phyloP scores from a whole-genome alignment of 768 basidiomycete species.

The Serendipita indica region DNA sequence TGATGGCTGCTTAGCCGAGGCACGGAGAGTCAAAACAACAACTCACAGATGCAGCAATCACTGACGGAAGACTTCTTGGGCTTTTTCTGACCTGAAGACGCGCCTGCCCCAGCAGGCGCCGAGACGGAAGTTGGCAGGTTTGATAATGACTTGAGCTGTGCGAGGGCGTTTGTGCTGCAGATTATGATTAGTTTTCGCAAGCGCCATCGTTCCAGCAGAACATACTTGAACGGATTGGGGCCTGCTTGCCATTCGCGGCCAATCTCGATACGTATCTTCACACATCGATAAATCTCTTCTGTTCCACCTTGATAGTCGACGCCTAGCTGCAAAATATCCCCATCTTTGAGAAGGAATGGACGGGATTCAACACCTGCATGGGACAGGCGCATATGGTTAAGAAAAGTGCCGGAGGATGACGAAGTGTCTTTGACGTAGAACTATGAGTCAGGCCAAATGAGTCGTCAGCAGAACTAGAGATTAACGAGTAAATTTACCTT shows the following conservation, averaged over 20 bases:
- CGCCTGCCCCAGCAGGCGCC: conserved; percentile 1
- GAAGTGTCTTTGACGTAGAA: conserved; percentile 89
- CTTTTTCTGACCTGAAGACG: not conserved
- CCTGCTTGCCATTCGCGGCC: conserved; percentile 80
- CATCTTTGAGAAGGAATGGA: conserved; percentile 71
- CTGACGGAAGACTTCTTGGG: conserved; percentile 23
- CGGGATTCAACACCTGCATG: conserved; percentile 68
- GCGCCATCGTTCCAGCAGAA: no score
- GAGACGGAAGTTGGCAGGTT: conserved; percentile 19
- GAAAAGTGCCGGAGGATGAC: conserved; percentile 79
- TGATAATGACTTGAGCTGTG: conserved; percentile 64
- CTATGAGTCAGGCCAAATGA: conserved; percentile 20
- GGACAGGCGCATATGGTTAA: conserved; percentile 86
- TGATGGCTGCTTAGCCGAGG: conserved; percentile 16
- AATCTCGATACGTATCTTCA: conserved; percentile 89
- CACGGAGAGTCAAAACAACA: conserved; percentile 8
- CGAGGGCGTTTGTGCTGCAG: conserved; percentile 53
- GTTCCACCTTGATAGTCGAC: conserved; percentile 96
- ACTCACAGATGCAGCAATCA: conserved; percentile 89
- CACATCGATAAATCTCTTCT: conserved; percentile 93
- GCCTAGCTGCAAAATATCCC: conserved; percentile 86
- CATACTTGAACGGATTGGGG: conserved; percentile 84
- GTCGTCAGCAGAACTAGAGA: not conserved
- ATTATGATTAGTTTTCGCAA: conserved; percentile 10
- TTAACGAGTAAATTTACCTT: conserved; percentile 20